phyloP scores from a whole-genome alignment of 768 basidiomycete species.

The Astraeus odoratus region DNA sequence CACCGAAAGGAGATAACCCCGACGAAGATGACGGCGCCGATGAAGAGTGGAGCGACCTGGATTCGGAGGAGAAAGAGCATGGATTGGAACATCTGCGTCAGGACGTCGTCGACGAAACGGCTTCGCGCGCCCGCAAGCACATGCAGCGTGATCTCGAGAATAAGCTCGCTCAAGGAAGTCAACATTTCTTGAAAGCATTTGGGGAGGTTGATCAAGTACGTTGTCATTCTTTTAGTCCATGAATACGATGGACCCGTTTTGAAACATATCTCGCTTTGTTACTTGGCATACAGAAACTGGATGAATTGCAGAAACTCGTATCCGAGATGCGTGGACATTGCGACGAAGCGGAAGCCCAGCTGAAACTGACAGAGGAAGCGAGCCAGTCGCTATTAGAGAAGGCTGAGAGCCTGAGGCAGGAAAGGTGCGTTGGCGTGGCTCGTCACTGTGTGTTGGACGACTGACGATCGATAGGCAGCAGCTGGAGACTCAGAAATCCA shows the following conservation, averaged over 20 bases:
- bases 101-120: slow-evolving; percentile 50
- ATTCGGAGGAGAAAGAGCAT: slow-evolving; percentile 1
- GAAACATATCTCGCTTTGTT: neutral
- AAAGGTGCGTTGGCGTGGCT: slow-evolving; percentile 44
- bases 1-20: slow-evolving; percentile 1
- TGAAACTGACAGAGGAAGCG: slow-evolving; percentile 66
- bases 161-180: slow-evolving; percentile 75
- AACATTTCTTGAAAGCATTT: slow-evolving; percentile 76
- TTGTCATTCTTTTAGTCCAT: slow-evolving; percentile 14
- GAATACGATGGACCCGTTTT: too few species aligned
- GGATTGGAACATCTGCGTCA: slow-evolving; percentile 11
- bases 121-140: slow-evolving; percentile 68
- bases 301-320: slow-evolving; percentile 71
- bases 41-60: slow-evolving; percentile 21
- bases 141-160: slow-evolving; percentile 81
- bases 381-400: slow-evolving; percentile 77
- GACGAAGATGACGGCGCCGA: slow-evolving; percentile 31
- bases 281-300: slow-evolving; percentile 84
- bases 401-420: slow-evolving; percentile 67
- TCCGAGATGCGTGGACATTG: slow-evolving; percentile 75
- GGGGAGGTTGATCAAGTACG: slow-evolving; percentile 86
- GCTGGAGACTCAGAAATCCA: slow-evolving; percentile 63
- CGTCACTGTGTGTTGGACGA: neutral
- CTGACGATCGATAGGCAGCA: slow-evolving; percentile 40
- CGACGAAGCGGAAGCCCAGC: slow-evolving; percentile 74